Percentiles rank a stretch among this genome's conserved stretches.
Conservation (phyloP, 257 asterid species). For the Henckelia pumila region DNA sequence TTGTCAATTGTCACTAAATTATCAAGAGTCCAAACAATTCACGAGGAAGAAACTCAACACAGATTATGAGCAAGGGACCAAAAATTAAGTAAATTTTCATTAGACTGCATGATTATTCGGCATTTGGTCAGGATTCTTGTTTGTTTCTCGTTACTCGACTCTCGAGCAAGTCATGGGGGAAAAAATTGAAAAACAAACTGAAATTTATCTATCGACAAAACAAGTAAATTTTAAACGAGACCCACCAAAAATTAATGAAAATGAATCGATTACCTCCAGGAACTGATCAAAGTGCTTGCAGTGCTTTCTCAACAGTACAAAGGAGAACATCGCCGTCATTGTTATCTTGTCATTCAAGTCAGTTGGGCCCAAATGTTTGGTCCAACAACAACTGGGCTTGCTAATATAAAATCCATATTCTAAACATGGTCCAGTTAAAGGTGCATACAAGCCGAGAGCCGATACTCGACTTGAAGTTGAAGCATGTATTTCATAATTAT, state of each 20-base stretch:
- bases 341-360: too few species aligned
- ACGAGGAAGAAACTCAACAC: too few species aligned
- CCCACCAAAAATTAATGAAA: neutral
- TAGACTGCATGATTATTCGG: neutral
- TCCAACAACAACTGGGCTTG: too few species aligned
- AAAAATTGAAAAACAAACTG: neutral
- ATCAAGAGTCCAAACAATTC: neutral
- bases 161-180: neutral
- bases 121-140: neutral
- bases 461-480: too few species aligned
- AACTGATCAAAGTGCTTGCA: too few species aligned
- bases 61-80: neutral
- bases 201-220: neutral
- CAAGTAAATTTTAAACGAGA: neutral
- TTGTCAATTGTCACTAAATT: too few species aligned
- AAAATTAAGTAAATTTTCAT: neutral
- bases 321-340: too few species aligned
- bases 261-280: neutral
- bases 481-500: too few species aligned
- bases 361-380: neutral
- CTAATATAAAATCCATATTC: too few species aligned
- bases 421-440: too few species aligned
- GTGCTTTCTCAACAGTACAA: neutral
- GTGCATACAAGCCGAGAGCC: too few species aligned
- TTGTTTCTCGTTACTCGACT: neutral